Base-by-base conservation (phyloP, 2,329 filamentous ascomycete species). In the Ceratocystis albifundus region DNA sequence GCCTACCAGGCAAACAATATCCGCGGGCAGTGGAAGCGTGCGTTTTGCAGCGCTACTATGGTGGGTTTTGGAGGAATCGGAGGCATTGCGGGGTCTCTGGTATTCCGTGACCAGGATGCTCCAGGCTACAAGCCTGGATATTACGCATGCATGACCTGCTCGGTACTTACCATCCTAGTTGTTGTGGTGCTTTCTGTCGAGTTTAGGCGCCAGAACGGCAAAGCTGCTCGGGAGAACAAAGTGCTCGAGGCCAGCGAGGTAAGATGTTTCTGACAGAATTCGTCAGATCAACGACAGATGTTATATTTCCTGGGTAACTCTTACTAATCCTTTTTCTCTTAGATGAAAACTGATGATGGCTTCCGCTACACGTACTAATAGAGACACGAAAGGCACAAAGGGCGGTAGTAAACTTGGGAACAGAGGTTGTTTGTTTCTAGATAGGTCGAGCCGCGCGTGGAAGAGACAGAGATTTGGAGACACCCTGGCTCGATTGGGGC, bases 1-100 rank as follows among this genome's bases (percentile, higher is more conserved):
- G 82, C 88, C 0, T 94, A 90, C 77, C 89, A 93, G 77, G 88
- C 89, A 53, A 94, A 93, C 76, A 95, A 95, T 75, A 87, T 95
- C 72, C 85, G 88, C 65, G 90, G 89, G 0, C 89, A 94, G 76
- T 95, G 89, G 89, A 95, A 93, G 77, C 84, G 90, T 61, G 89
- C 89, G 0, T 86, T 94, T 70, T 87, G 84, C 73, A 88, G 84
- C 68, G 88, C 89, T 1, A 87, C 86, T 0, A 80, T 93, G 1
- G 87, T 94, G 2, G 88, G 87, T 0, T 84, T 88, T 62, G 89
- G 89, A 6, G 89, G 88, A 1, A 78, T 95, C 30, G 90, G 90
- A 46, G 89, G 90, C 44, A 94, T 94, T 69, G 83, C 84, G 0
- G 88, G 88, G 30, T 84, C 83, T 70, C 78, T 90, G 66, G 85